Conservation (phyloP, 441 rosid genomes). For the Populus trichocarpa region DNA sequence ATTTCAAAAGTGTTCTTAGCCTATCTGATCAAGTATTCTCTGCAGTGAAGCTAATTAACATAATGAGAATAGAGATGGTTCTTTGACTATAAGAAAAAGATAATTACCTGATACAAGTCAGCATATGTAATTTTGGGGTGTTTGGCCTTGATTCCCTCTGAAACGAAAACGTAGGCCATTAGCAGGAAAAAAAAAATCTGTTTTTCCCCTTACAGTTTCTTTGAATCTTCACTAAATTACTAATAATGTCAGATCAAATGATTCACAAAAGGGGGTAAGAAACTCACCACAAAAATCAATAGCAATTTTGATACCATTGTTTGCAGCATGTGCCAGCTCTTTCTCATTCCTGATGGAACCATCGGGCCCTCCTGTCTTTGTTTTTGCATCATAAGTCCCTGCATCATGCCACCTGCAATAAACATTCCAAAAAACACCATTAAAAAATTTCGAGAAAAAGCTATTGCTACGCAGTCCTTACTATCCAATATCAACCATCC, state of each 20-base stretch:
- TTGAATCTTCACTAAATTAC: not conserved
- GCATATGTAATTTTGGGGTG: conserved; percentile 68
- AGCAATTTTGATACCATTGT: conserved; percentile 62
- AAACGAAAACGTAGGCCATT: conserved; percentile 15
- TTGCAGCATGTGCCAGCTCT: conserved; percentile 49
- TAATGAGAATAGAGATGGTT: no score
- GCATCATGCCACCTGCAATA: conserved; percentile 84
- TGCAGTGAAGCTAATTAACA: not conserved
- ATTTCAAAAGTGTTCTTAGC: not conserved
- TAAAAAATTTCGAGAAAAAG: not conserved
- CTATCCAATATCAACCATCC: not conserved
- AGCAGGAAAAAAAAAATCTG: not conserved
- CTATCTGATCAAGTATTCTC: not conserved
- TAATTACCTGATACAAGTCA: conserved; percentile 74
- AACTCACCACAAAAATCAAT: conserved; percentile 71
- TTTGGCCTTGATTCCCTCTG: conserved; percentile 63
- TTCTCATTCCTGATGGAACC: conserved; percentile 65
- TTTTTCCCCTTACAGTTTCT: not conserved
- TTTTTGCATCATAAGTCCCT: conserved; percentile 77
- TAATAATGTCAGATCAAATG: not conserved
- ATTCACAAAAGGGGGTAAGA: not conserved
- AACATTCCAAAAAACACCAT: not conserved
- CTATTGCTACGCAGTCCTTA: not conserved
- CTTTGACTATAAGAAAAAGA: not conserved
- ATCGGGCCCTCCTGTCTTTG: conserved; percentile 79